Evolutionary conservation across 78 protist species (phyloP), one percentile per base, ranked within the genome.

Genomic region (Creolimax fragrantissima): DNA sequence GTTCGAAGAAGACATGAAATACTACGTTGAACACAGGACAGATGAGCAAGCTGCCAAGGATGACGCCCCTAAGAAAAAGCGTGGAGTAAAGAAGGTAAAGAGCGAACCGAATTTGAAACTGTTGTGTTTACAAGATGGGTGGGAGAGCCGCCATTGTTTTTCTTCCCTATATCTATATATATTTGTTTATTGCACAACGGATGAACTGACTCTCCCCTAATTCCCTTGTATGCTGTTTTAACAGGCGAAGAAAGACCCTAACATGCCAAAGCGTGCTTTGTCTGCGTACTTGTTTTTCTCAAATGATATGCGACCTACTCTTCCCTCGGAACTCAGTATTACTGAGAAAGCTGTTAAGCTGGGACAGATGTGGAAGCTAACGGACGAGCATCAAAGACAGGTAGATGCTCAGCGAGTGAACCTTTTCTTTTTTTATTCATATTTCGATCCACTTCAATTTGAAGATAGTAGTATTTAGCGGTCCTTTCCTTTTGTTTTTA

Each of bases 231-330:
- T n/a, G n/a, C n/a, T n/a, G n/a, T n/a, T 58, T 58, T 24, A 24
- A 24, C 74, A 58, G 74, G 74, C 74, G 11, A 89, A 94, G 93
- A 92, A 92, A 89, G 93, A 92, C 74, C 92, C 92, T 58, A 47
- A 66, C 91, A 90, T 81, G 45, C 95, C 95, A 58, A 94, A 94
- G 93, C 39, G 93, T 6, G 89, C 94, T n/a, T 47, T 90, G 42
- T 89, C 94, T 43, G 91, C 95, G 41, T 94, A 58, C 91, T 47
- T 94, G 90, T 81, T 92, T 89, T 94, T 86, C 81, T 4, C 86
- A 81, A 90, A 84, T 39, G 94, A 88, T 3, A 41, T 81, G 84
- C 39, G 95, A 5, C 85, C 32, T 4, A 35, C 88, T 35, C 90
- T 94, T 37, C 74, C 44, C 3, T 7, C 3, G 6, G 94, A 88